Evolutionary conservation across 805 yeast genomes (phyloP), one percentile per base, ranked within the genome.

Genomic region (Saccharomycopsis sp.): DNA sequence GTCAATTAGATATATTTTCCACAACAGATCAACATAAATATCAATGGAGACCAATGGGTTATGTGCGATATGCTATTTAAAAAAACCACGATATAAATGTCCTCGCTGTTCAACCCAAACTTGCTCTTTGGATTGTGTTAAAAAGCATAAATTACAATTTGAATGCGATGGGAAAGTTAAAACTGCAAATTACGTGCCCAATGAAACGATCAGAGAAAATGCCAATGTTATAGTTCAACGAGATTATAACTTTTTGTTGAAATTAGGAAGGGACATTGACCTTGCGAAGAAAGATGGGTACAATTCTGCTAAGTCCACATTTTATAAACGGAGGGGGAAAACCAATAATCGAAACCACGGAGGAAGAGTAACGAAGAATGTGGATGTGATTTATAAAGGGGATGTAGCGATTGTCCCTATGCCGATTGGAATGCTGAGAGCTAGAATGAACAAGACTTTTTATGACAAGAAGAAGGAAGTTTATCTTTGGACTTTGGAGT

Each of bases 241-340:
- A 50, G 97, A 89, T 59, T 89, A 87, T 60, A 82, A 85, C 57
- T 85, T 85, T 56, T 62, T 89, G 26, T 66, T 75, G 46, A 66
- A 64, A 17, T 54, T 85, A 44, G 79, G 79, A 40, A 64, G 97
- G 36, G 60, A 70, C 2, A 66, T 87, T 11, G 69, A 70, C n/a
- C 59, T 85, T 13, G 74, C 78, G 5, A 79, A 76, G 53, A 60
- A 60, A 0, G 90, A 81, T 56, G 60, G 67, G 6, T 44, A 26
- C 20, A 17, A 41, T 14, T 38, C 43, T 11, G 44, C 51, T 1
- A 50, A 50, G 27, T 41, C 48, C 3, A 23, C 43, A 4, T 47
- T 47, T 24, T 45, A 46, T 29, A 50, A 50, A 27, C 23, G 49
- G 23, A 26, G 40, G 40, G 19, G 22, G 20, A 43, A 37, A 33